These are phyloP conservation scores for Aspergillus homomorphus DNA, from an alignment of 495 filamentous ascomycete species.

Conservation along the genomic window DNA sequence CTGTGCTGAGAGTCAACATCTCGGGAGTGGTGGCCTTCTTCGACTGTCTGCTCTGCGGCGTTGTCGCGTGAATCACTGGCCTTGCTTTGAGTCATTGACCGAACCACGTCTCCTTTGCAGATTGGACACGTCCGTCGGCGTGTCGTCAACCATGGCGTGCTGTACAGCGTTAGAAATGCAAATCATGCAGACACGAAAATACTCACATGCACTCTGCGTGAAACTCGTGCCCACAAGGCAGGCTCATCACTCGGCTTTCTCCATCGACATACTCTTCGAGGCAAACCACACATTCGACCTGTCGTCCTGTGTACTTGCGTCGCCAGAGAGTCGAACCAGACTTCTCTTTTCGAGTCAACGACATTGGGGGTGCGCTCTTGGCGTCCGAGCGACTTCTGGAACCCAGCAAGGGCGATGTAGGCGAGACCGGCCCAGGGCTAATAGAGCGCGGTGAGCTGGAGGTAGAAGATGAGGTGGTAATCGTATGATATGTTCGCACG, in stretches of 20 bases:
- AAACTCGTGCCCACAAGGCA: constrained; percentile 98
- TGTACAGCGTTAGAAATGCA: constrained; percentile 35
- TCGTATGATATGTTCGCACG: constrained; percentile 89
- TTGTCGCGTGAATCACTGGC: constrained; percentile 47
- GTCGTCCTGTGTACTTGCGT: constrained; percentile 79
- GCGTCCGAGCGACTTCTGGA: constrained; percentile 28
- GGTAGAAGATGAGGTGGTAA: constrained; percentile 58
- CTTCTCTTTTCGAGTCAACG: constrained; percentile 50
- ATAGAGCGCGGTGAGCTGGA: constrained; percentile 52
- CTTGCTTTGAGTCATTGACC: constrained; percentile 48
- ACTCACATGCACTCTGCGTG: constrained; percentile 99
- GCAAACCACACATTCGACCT: constrained; percentile 96
- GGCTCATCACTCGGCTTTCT: constrained; percentile 90
- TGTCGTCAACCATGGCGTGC: constrained; percentile 97
- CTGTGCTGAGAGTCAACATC: constrained; percentile 24
- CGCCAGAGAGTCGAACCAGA: constrained; percentile 55
- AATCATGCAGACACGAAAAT: constrained; percentile 1
- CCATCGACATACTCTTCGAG: constrained; percentile 96
- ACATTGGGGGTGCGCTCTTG: constrained; percentile 31
- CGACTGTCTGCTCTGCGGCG: constrained; percentile 40
- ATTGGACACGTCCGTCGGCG: constrained; percentile 94
- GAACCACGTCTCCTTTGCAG: constrained; percentile 94
- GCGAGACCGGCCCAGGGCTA: constrained; percentile 54
- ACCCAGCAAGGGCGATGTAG: constrained; percentile 70
- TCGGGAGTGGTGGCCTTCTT: constrained; percentile 24